Evolutionary conservation across 2,329 filamentous ascomycete species (phyloP).

Genomic region (Metarhizium guizhouense): DNA sequence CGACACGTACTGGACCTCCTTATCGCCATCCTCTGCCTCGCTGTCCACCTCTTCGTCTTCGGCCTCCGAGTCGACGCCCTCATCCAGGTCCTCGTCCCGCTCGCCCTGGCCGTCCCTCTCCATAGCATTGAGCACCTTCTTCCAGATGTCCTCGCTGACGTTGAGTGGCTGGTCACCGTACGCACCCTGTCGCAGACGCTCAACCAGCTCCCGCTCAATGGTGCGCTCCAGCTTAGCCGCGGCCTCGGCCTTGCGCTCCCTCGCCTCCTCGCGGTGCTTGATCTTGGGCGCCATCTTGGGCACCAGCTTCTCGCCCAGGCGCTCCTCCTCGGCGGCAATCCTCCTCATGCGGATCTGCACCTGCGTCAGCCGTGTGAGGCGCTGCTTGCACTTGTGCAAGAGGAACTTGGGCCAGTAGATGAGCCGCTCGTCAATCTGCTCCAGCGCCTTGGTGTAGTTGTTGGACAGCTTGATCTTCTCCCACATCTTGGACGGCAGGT

Average conservation of each 20-base stretch:
- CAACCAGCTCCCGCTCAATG: slow-evolving; percentile 90
- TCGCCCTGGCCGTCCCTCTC: slow-evolving; percentile 79
- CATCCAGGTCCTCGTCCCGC: slow-evolving; percentile 80
- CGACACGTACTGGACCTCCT: slow-evolving; percentile 84
- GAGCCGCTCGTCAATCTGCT: slow-evolving; percentile 76
- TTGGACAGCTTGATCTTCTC: slow-evolving; percentile 81
- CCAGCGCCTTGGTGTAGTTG: slow-evolving; percentile 84
- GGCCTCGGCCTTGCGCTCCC: slow-evolving; percentile 68
- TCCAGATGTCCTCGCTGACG: slow-evolving; percentile 92
- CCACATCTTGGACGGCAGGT: slow-evolving; percentile 88
- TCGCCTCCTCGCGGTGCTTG: slow-evolving; percentile 61
- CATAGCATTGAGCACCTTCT: slow-evolving; percentile 86
- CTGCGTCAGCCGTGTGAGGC: slow-evolving; percentile 84
- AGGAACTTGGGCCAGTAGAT: slow-evolving; percentile 95
- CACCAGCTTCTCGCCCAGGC: slow-evolving; percentile 80
- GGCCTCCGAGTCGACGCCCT: slow-evolving; percentile 73
- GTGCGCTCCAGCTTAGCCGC: slow-evolving; percentile 91
- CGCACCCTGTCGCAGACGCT: slow-evolving; percentile 80
- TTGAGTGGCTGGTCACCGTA: slow-evolving; percentile 94
- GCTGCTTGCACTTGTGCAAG: slow-evolving; percentile 92
- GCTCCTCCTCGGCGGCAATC: slow-evolving; percentile 80
- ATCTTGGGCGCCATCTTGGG: slow-evolving; percentile 90
- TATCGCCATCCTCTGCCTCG: slow-evolving; percentile 62
- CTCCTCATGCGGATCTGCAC: slow-evolving; percentile 74
- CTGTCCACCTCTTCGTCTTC: slow-evolving; percentile 63